Evolutionary conservation across 305 asterid genomes (phyloP), one percentile per base, ranked within the genome.

Genomic region (Solanum hybrid): DNA sequence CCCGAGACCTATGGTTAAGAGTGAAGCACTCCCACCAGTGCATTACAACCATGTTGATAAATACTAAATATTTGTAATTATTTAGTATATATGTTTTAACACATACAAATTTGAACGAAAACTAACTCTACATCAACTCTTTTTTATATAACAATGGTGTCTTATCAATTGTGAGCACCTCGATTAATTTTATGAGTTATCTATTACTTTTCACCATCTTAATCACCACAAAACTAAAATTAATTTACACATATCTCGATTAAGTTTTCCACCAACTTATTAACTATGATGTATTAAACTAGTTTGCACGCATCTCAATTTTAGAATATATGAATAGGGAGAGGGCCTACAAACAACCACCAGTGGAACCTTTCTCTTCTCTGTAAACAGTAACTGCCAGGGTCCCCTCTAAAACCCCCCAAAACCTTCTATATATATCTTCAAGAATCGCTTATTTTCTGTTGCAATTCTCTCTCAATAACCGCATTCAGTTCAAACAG

Each of bases 271-370:
- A 0, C 56, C 1, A 27, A 13, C 36, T 13, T 73, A 5, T 29
- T 73, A 73, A 14, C 2, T 29, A 73, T 26, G 0, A 0, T 10
- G 14, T 26, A 26, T 12, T 72, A 72, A 11, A 2, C 2, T 27
- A 27, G 11, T 4, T 6, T 72, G 10, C 10, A 4, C 0, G 19
- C 31, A 71, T 0, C 40, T 37, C 0, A 37, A 37, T 37, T 37
- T 37, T 37, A 37, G 40, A 37, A 36, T 36, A 2, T 15, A 51
- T 15, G 22, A 78, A 36, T 10, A 36, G 32, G 12, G 60, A 37
- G 34, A 76, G 69, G 69, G 24, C 86, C 87, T 15, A 45, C 87
- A 15, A 15, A 82, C 87, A 45, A 45, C 73, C 15, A 27, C 72
- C 2, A 9, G 73, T 82, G 72, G 87, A 82, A 45, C 87, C 27